Evolutionary conservation across 768 basidiomycete genomes (phyloP).

Genomic region (Basidioascus undulatus): DNA sequence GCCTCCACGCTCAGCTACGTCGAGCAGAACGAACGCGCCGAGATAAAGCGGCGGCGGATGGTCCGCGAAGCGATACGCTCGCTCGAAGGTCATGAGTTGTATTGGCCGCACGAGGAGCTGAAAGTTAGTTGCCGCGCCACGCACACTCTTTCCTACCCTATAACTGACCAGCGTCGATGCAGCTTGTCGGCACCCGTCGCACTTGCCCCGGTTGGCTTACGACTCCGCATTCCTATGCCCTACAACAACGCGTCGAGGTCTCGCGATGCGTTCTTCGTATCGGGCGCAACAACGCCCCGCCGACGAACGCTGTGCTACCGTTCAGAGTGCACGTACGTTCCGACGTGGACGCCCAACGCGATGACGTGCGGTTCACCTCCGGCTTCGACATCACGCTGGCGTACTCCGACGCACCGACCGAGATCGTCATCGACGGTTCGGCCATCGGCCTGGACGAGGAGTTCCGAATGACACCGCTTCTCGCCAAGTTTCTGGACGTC

Average conservation of each 20-base stretch:
- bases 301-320: too few species aligned
- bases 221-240: too few species aligned
- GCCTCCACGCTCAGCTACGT: conserved; percentile 26
- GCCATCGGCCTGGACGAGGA: conserved; percentile 41
- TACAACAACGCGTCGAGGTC: too few species aligned
- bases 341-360: too few species aligned
- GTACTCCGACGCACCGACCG: conserved; percentile 32
- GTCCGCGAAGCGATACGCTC: conserved; percentile 40
- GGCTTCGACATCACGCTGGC: conserved; percentile 36
- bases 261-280: too few species aligned
- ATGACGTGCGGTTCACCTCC: too few species aligned
- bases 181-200: conserved; percentile 28
- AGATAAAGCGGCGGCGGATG: conserved; percentile 28
- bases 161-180: background rate
- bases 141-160: background rate
- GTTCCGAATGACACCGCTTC: conserved; percentile 33
- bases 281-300: too few species aligned
- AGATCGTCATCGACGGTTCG: conserved; percentile 26
- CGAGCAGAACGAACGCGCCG: conserved; percentile 31
- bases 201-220: conserved; percentile 6
- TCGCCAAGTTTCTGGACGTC: conserved; percentile 28
- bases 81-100: conserved; percentile 35
- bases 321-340: too few species aligned
- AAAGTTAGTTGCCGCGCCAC: conserved; percentile 19
- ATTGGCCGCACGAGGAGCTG: conserved; percentile 39